Percentiles rank a stretch among this genome's conserved stretches.
phyloP scores from a whole-genome alignment of 2,329 filamentous ascomycete species.

The Epichloe hybrida region DNA sequence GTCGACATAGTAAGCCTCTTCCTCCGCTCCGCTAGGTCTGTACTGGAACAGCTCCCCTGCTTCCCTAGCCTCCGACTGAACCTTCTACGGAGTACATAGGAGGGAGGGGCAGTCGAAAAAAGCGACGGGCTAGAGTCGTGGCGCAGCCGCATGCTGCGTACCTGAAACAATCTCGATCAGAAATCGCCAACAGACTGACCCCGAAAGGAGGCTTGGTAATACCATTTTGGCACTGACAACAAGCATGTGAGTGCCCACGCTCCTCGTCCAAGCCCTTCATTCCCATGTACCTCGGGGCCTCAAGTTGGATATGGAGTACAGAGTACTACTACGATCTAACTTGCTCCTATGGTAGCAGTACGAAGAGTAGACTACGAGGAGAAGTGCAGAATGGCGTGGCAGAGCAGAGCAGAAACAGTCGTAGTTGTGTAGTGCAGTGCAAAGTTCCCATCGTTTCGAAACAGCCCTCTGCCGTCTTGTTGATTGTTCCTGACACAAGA shows the following conservation, averaged over 20 bases:
- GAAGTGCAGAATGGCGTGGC: too few species aligned
- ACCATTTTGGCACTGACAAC: background rate
- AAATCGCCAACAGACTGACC: background rate
- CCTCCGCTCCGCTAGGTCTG: background rate
- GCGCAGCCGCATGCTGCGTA: background rate
- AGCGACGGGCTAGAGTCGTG: background rate
- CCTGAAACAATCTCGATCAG: constrained; percentile 2
- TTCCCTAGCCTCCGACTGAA: background rate
- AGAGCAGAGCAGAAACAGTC: too few species aligned
- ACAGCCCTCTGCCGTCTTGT: background rate
- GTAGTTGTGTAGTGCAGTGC: too few species aligned
- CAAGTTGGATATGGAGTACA: too few species aligned
- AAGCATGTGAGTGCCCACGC: background rate
- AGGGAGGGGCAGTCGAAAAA: background rate
- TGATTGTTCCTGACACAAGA: background rate
- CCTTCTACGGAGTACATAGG: too few species aligned
- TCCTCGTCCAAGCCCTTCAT: background rate
- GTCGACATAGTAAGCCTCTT: background rate
- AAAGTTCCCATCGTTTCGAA: background rate
- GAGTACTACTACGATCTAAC: too few species aligned
- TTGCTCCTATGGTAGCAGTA: background rate
- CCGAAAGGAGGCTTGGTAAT: background rate
- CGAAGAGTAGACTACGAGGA: background rate
- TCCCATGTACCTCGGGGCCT: too few species aligned
- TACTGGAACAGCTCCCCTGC: background rate